phyloP scores from a whole-genome alignment of 1,139 yeast genomes.

The Zygosaccharomyces pseudobailii region DNA sequence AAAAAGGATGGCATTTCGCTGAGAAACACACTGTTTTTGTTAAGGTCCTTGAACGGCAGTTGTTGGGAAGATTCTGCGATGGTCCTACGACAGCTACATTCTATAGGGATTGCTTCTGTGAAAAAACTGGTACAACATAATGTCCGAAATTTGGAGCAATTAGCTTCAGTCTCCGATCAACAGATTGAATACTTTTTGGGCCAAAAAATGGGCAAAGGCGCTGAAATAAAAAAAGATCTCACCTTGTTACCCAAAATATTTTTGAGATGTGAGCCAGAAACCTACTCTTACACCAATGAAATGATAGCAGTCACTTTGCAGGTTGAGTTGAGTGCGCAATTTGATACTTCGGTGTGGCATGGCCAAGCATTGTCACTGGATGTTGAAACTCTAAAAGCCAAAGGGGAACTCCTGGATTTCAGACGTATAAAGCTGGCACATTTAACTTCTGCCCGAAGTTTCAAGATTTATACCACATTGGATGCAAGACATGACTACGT shows the following conservation, averaged over 20 bases:
- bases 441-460: slow-evolving; percentile 29
- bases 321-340: slow-evolving; percentile 28
- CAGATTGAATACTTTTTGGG: slow-evolving; percentile 41
- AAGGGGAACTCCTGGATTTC: slow-evolving; percentile 39
- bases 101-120: slow-evolving; percentile 40
- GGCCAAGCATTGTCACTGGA: slow-evolving; percentile 31
- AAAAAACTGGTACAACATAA: slow-evolving; percentile 38
- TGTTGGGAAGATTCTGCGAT: slow-evolving; percentile 47
- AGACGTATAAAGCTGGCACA: slow-evolving; percentile 37
- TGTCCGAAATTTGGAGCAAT: slow-evolving; percentile 33
- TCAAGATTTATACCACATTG: slow-evolving; percentile 27
- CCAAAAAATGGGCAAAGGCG: slow-evolving; percentile 39
- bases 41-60: slow-evolving; percentile 39
- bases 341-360: slow-evolving; percentile 33
- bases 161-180: slow-evolving; percentile 29
- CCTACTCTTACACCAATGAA: slow-evolving; percentile 4
- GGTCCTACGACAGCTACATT: slow-evolving; percentile 43
- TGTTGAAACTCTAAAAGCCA: slow-evolving; percentile 28
- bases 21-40: slow-evolving; percentile 35
- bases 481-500: slow-evolving; percentile 21
- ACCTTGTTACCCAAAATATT: slow-evolving; percentile 33
- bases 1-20: slow-evolving; percentile 41
- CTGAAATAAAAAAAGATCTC: slow-evolving; percentile 32
- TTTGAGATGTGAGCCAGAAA: slow-evolving; percentile 17
- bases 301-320: slow-evolving; percentile 16